Evolutionary conservation across 371 early-diverging fungal species (phyloP).

Genomic region (Apophysomyces variabilis): DNA sequence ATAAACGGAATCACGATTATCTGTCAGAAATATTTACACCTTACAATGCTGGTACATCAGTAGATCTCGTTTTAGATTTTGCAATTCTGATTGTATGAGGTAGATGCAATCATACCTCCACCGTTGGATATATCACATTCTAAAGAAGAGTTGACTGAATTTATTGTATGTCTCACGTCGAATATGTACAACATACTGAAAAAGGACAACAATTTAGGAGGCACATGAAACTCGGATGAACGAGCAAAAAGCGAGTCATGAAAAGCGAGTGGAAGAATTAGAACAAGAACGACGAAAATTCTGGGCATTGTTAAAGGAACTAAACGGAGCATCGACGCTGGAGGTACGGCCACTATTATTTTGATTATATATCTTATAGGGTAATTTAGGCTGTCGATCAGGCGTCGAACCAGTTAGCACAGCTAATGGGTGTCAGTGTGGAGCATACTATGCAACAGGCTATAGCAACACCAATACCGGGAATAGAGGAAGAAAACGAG

Average conservation of each 20-base stretch:
- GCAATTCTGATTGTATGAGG: neutral
- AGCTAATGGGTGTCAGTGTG: slow-evolving; percentile 26
- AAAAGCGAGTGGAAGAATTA: slow-evolving; percentile 41
- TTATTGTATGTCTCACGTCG: slow-evolving; percentile 27
- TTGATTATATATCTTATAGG: neutral
- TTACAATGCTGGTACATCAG: slow-evolving; percentile 56
- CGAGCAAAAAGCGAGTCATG: slow-evolving; percentile 33
- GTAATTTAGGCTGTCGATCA: slow-evolving; percentile 28
- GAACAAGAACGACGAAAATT: slow-evolving; percentile 42
- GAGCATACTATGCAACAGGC: slow-evolving; percentile 30
- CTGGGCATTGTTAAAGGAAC: slow-evolving; percentile 42
- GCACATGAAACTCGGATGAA: slow-evolving; percentile 34
- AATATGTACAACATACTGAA: slow-evolving; percentile 7
- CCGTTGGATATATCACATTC: slow-evolving; percentile 37
- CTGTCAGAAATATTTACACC: slow-evolving; percentile 81
- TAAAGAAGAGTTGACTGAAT: slow-evolving; percentile 41
- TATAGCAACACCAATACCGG: slow-evolving; percentile 34
- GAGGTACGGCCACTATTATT: slow-evolving; percentile 33
- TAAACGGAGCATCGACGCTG: slow-evolving; percentile 46
- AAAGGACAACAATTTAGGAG: slow-evolving; percentile 26
- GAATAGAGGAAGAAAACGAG: slow-evolving; percentile 28
- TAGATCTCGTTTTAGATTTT: slow-evolving; percentile 4
- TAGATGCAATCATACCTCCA: slow-evolving; percentile 38
- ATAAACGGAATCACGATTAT: slow-evolving; percentile 81
- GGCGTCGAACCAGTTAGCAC: slow-evolving; percentile 20